Base-by-base conservation (phyloP, 2,329 filamentous ascomycete species). In the Pezicula carpinea region DNA sequence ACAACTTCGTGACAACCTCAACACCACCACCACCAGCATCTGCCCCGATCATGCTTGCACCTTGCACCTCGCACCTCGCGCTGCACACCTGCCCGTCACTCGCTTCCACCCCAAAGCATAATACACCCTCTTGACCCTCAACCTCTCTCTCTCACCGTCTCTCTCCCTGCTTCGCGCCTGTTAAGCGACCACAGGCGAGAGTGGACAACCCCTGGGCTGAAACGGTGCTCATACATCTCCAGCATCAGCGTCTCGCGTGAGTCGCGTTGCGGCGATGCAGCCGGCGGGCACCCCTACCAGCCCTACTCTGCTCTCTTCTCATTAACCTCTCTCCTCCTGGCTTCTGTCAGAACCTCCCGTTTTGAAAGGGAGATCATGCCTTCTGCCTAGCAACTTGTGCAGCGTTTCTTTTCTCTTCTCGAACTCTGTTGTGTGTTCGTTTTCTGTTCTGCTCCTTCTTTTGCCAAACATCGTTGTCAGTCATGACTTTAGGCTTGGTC, bases 361-460 rank as follows among this genome's bases (percentile, higher is more conserved):
- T 60, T 60, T 55, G 59, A 22, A 26, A 29, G 33, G 56, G 32
- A 43, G 55, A 59, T 55, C 52, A 41, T 54, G 49, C 52, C 54
- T 50, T 55, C 52, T 23, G 17, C 32, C 15, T 29, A n/a, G 22
- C 33, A 11, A 7, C 35, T 36, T 17, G 26, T 29, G 26, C 26
- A 13, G 10, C 26, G 26, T 53, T 18, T 36, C 39, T 33, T 36
- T 44, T 42, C 42, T 48, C 38, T 41, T 43, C n/a, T n/a, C 33
- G 44, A 18, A 45, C 35, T 49, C 40, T 48, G 44, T 46, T 36
- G 26, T 44, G 39, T 42, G 52, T 39, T 44, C 18, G 48, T 53
- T 44, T 51, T 48, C 52, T 51, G 44, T 49, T 50, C 33, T 33
- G n/a, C 32, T 31, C 34, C 22, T 44, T 47, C 36, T 44, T 46